Conservation (phyloP, 768 basidiomycete species). For the Fibroporia radiculosa region DNA sequence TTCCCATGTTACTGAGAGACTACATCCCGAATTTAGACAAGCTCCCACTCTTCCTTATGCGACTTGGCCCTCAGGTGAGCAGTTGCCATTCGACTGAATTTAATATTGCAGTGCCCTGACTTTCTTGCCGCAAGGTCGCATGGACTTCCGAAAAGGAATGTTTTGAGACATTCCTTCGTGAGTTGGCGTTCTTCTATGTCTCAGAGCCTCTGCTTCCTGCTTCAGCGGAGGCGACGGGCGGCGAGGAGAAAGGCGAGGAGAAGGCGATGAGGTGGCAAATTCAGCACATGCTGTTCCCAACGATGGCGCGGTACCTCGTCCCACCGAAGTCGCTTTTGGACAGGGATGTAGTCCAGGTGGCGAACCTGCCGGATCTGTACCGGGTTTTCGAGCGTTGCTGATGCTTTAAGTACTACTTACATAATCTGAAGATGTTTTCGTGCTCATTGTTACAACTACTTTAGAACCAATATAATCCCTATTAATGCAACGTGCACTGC, state of each 20-base stretch:
- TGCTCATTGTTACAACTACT: too few relatives aligned
- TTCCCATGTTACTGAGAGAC: slow-evolving; percentile 79
- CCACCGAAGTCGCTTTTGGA: slow-evolving; percentile 63
- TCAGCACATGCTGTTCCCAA: slow-evolving; percentile 85
- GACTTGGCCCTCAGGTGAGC: slow-evolving; percentile 82
- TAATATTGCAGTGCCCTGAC: slow-evolving; percentile 1
- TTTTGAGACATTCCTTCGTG: slow-evolving; percentile 78
- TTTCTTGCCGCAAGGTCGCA: slow-evolving; percentile 52
- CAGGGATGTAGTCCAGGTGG: slow-evolving; percentile 76
- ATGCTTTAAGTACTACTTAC: too few relatives aligned
- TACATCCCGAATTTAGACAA: slow-evolving; percentile 90
- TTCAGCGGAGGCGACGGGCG: neutral
- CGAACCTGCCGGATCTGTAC: slow-evolving; percentile 86
- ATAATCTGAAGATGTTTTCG: too few relatives aligned
- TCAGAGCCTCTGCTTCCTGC: slow-evolving; percentile 43
- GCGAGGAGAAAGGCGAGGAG: slow-evolving; percentile 15
- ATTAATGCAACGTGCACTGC: too few relatives aligned
- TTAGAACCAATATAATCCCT: too few relatives aligned
- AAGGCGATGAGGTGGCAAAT: slow-evolving; percentile 78
- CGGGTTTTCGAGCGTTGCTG: slow-evolving; percentile 91
- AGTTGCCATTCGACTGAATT: neutral
- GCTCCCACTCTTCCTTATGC: slow-evolving; percentile 82
- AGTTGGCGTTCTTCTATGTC: slow-evolving; percentile 87
- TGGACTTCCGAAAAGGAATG: slow-evolving; percentile 85
- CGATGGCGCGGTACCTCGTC: slow-evolving; percentile 67